phyloP scores from a whole-genome alignment of 176 grass and related monocot species.

The Hordeum marinum region DNA sequence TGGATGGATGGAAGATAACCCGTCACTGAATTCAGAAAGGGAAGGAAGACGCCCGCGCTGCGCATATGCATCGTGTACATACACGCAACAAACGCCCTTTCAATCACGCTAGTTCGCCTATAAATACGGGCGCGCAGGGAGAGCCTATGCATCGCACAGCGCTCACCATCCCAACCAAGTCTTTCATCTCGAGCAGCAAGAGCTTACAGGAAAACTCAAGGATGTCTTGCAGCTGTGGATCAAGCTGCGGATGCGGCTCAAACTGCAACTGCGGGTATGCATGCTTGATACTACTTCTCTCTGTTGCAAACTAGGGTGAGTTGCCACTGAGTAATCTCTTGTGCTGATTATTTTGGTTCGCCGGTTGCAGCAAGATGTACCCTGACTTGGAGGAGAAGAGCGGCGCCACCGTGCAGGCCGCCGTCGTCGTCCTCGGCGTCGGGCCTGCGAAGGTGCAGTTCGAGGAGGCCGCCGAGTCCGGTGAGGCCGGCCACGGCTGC shows the following conservation, averaged over 20 bases:
- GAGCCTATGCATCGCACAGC: not conserved
- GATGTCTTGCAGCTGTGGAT: constrained; percentile 52
- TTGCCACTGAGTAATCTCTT: not conserved
- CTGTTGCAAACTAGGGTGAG: not conserved
- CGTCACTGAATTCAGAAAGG: too few relatives aligned
- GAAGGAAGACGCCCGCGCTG: too few relatives aligned
- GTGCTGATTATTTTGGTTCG: not conserved
- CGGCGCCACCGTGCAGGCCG: not conserved
- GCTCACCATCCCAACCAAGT: constrained; percentile 3
- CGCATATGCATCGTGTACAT: not conserved
- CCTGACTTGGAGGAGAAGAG: constrained; percentile 44
- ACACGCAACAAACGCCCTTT: not conserved
- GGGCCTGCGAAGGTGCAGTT: constrained; percentile 20
- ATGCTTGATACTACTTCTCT: not conserved
- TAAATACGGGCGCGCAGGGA: not conserved
- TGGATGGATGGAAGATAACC: not conserved
- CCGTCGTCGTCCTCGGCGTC: constrained; percentile 17
- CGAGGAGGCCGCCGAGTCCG: constrained; percentile 22
- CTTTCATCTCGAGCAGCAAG: not conserved
- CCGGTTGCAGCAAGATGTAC: constrained; percentile 42
- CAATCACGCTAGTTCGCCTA: not conserved
- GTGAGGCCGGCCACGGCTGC: constrained; percentile 32
- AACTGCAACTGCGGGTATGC: constrained; percentile 35
- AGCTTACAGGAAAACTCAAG: not conserved
- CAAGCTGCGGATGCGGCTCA: constrained; percentile 31